Conservation (phyloP, 208 protist genomes). For the Herpetomonas muscarum region DNA sequence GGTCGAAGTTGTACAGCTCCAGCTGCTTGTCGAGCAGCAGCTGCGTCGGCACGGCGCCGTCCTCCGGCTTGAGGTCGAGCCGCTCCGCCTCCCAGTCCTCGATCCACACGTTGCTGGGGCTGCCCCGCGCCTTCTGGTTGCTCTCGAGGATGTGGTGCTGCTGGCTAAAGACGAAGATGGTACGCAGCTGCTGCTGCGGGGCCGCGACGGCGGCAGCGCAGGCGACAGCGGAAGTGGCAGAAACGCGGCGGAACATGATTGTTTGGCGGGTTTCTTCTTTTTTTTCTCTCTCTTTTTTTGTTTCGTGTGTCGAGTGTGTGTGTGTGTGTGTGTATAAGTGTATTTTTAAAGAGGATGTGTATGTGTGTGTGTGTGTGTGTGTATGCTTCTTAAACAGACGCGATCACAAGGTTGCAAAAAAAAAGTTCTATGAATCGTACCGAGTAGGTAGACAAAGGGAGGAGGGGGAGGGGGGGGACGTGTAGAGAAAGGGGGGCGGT, state of each 20-base stretch:
- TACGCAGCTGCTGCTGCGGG: slow-evolving; percentile 16
- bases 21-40: slow-evolving; percentile 77
- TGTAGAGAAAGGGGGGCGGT: background rate
- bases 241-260: slow-evolving; percentile 50
- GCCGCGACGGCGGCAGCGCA: slow-evolving; percentile 12
- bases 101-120: slow-evolving; percentile 84
- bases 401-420: background rate
- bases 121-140: slow-evolving; percentile 84
- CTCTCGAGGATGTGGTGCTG: slow-evolving; percentile 82
- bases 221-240: slow-evolving; percentile 7
- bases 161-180: slow-evolving; percentile 82
- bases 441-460: background rate
- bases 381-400: background rate
- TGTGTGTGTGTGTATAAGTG: background rate
- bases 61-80: slow-evolving; percentile 58
- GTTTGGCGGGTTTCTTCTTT: too few relatives aligned
- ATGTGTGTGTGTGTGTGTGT: slow-evolving; percentile 7
- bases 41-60: slow-evolving; percentile 61
- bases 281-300: too few relatives aligned
- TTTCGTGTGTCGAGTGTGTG: slow-evolving; percentile 2
- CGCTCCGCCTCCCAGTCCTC: slow-evolving; percentile 85
- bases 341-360: background rate
- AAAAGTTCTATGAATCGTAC: background rate
- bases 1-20: slow-evolving; percentile 88
- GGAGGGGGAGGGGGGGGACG: too few relatives aligned